These are phyloP conservation scores for Trametes sanguinea DNA, from an alignment of 768 basidiomycete genomes.

Conservation along the genomic window DNA sequence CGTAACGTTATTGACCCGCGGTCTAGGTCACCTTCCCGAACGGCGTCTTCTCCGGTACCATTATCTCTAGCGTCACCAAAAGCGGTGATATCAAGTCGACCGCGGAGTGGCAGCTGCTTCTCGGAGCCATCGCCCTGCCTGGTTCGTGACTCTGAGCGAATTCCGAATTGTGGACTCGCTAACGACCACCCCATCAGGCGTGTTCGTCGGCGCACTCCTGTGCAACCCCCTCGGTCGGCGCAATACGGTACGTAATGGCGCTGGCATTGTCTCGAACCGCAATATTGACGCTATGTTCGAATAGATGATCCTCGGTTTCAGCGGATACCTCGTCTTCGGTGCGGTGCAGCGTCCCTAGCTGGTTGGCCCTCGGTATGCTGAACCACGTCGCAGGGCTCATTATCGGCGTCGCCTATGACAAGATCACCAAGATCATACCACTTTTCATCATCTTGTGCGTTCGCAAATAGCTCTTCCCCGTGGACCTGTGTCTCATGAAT, in stretches of 20 bases:
- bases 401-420: constrained; percentile 62
- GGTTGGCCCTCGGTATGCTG: not conserved
- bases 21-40: constrained; percentile 70
- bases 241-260: constrained; percentile 47
- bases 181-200: constrained; percentile 28
- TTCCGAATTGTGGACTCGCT: constrained; percentile 17
- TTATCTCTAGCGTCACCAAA: constrained; percentile 67
- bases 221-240: constrained; percentile 58
- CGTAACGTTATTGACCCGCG: not conserved
- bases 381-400: constrained; percentile 44
- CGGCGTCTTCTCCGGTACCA: constrained; percentile 66
- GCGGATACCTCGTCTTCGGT: constrained; percentile 68
- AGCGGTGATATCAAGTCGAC: constrained; percentile 55
- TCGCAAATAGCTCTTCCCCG: not conserved
- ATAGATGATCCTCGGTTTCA: constrained; percentile 69
- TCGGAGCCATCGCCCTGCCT: constrained; percentile 62
- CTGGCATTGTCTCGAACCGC: not conserved
- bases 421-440: constrained; percentile 60
- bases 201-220: constrained; percentile 39
- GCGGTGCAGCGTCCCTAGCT: constrained; percentile 9
- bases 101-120: constrained; percentile 71
- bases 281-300: not conserved
- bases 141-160: constrained; percentile 41
- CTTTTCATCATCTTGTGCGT: constrained; percentile 70
- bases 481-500: not conserved